Percentiles rank a stretch among this genome's conserved stretches.
Conservation (phyloP, 2,329 filamentous ascomycete genomes). For the Cytospora leucostoma region DNA sequence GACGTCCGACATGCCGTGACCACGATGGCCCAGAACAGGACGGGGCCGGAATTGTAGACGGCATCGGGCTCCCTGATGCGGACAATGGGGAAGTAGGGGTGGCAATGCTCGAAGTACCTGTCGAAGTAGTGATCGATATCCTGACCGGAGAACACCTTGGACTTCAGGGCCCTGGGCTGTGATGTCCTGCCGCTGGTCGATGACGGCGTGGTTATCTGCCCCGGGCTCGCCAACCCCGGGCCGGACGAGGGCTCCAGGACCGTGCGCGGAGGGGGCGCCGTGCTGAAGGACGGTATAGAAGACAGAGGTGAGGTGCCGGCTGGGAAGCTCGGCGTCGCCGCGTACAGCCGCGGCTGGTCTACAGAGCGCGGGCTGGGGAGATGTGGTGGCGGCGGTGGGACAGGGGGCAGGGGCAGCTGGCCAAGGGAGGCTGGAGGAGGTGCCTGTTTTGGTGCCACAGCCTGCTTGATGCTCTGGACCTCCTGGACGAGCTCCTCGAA, state of each 20-base stretch:
- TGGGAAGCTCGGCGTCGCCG: conserved; percentile 13
- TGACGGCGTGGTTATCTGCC: conserved; percentile 35
- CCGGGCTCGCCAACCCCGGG: conserved; percentile 31
- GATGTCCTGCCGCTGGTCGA: conserved; percentile 32
- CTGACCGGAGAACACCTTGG: conserved; percentile 51
- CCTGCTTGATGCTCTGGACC: conserved; percentile 56
- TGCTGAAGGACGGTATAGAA: conserved; percentile 29
- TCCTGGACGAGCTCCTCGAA: conserved; percentile 57
- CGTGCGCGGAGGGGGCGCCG: conserved; percentile 27
- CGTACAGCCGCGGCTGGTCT: conserved; percentile 19
- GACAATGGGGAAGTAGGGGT: conserved; percentile 55
- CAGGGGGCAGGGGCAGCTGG: conserved; percentile 25
- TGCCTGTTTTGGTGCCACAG: conserved; percentile 39
- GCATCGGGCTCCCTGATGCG: conserved; percentile 52
- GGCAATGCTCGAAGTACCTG: conserved; percentile 56
- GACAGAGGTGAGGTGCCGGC: conserved; percentile 18
- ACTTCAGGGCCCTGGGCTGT: conserved; percentile 48
- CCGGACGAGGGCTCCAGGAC: conserved; percentile 17
- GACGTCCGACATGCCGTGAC: conserved; percentile 53
- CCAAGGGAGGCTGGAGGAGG: conserved; percentile 14
- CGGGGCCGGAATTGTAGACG: conserved; percentile 49
- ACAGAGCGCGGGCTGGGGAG: conserved; percentile 1
- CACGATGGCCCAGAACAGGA: conserved; percentile 59
- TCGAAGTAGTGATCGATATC: conserved; percentile 60
- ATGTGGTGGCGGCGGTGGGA: conserved; percentile 28